Base-by-base conservation (phyloP, 805 yeast species). In the Lachancea dasiensis region DNA sequence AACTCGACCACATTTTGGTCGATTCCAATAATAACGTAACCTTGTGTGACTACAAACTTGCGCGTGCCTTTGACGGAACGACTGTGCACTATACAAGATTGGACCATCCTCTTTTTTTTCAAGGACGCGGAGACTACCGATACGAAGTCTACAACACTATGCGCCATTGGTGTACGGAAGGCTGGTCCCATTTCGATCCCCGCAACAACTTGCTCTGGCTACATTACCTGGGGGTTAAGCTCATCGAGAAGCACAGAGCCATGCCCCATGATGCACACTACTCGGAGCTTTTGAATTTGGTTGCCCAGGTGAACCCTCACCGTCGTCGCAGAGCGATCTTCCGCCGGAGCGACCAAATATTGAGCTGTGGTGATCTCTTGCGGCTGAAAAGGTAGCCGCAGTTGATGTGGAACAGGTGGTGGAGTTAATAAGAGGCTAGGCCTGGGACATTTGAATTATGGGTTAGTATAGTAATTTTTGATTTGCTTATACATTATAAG, bases 201-300 rank as follows among this genome's bases (percentile, higher is more conserved):
- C 59, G 58, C 24, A 77, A 80, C 20, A 81, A 80, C 49, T 52
- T 80, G 13, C 50, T 72, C 22, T 81, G 89, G 89, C 58, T 81
- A 30, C 79, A 77, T 47, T 79, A 78, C 49, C 41, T 81, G n/a
- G 64, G 69, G 25, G 72, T 72, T 36, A 69, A 71, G 29, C 34
- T 38, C 3, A n/a, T 37, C 21, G 31, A 31, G 11, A 16, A 21
- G 13, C 29, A 28, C n/a, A 25, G 21, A 9, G 30, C 18, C n/a
- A 20, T 36, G 20, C 34, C 39, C 13, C 34, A 31, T 14, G 36
- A 37, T 31, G 22, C 21, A 10, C 26, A 23, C 6, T 29, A 37
- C 26, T 28, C 40, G 6, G 36, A 37, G 21, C 16, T 37, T 22
- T 27, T 26, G 9, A 37, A 22, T 26, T 15, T 37, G 16, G 17